Base-by-base conservation (phyloP, 2,329 filamentous ascomycete species). In the Sarocladium brachiariae region DNA sequence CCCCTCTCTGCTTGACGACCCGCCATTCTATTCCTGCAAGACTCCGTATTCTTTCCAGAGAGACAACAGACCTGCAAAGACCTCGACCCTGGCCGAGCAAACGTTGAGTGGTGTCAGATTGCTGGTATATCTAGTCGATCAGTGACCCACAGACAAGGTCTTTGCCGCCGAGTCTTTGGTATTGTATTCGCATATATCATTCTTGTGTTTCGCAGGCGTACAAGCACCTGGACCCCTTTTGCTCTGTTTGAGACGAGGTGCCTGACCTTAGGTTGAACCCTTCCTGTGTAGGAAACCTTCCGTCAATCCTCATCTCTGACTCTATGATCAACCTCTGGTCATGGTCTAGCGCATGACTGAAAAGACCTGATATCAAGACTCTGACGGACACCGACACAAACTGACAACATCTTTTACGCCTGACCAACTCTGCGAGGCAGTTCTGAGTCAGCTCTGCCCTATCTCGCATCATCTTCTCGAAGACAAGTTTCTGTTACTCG, bases 111-210 rank as follows among this genome's bases (percentile, higher is more conserved):
- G 30, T 49, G 46, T 24, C 31, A 37, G 13, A 35, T 49, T 37
- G 5, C 31, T 37, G 46, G 25, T 49, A 35, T 49, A 35, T 49
- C 46, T 49, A 37, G 33, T 23, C 46, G 46, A 49, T 49, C 33
- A 35, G 30, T 49, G 30, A 24, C 30, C 46, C 46, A 37, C 46
- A 49, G 18, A 21, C 30, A 37, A 23, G 30, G 30, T 16, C 30
- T 37, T 27, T 49, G 31, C 16, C 43, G 43, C 27, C 25, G 33
- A 8, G 33, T 25, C 46, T 25, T 24, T 18, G 30, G 30, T 3
- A 25, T 35, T 23, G 31, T 24, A 6, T 5, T 31, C 33, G 46
- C 46, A 49, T 49, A 49, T 49, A 49, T 49, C 21, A 30, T 49
- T 37, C 24, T 34, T 21, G 46, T 27, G 18, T 37, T 19, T 35